These are phyloP conservation scores for Metschnikowia kofuensis DNA, from an alignment of 805 yeast species.

Conservation along the genomic window DNA sequence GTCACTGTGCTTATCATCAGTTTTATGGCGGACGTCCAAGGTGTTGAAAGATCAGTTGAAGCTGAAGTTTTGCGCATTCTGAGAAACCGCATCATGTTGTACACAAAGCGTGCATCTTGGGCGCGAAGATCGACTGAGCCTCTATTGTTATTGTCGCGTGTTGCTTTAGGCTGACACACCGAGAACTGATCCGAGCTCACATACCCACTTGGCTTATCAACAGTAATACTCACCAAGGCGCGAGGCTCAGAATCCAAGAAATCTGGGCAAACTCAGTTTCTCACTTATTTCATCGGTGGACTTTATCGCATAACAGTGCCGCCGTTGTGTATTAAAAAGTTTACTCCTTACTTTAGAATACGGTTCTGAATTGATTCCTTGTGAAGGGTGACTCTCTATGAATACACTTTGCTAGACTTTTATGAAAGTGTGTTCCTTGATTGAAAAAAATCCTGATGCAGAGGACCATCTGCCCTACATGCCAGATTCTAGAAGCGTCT, in stretches of 20 bases:
- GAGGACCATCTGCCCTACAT: constrained; percentile 7
- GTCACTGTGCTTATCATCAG: too few species aligned
- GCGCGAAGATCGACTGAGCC: constrained; percentile 3
- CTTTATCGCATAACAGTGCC: too few species aligned
- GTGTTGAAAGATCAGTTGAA: too few species aligned
- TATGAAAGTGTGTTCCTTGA: constrained; percentile 42
- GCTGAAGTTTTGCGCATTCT: too few species aligned
- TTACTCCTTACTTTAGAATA: neutral
- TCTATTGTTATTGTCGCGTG: constrained; percentile 2
- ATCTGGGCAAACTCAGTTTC: neutral
- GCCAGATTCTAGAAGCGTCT: neutral
- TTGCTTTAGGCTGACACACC: constrained; percentile 8
- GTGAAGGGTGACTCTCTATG: constrained; percentile 3
- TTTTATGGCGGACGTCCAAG: too few species aligned
- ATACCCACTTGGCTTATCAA: neutral
- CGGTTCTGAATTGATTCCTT: neutral
- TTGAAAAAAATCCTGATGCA: constrained; percentile 25
- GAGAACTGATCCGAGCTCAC: constrained; percentile 8
- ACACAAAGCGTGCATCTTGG: constrained; percentile 2
- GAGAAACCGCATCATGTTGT: neutral
- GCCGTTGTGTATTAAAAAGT: too few species aligned
- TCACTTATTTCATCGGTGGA: too few species aligned
- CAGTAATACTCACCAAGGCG: neutral
- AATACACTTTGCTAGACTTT: constrained; percentile 13
- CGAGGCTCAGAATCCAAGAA: neutral